Percentiles rank a stretch among this genome's conserved stretches.
Conservation (phyloP, 768 basidiomycete species). For the Russula ochroleuca region DNA sequence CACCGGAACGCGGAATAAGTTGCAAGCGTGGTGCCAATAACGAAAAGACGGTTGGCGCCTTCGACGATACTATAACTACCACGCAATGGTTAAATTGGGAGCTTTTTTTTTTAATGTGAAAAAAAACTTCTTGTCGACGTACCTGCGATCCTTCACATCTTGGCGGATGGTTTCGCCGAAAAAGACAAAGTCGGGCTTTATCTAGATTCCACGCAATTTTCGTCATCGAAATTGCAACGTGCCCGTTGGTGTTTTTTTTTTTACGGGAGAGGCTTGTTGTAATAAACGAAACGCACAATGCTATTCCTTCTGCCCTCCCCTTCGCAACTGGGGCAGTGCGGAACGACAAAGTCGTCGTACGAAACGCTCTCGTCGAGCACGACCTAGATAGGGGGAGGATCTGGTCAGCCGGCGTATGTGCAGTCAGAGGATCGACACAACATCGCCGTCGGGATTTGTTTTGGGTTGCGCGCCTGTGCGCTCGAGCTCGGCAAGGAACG, state of each 20-base stretch:
- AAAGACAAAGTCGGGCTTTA: constrained; percentile 81
- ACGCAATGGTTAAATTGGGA: constrained; percentile 1
- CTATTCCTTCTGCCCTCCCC: constrained; percentile 52
- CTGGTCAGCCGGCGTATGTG: background rate
- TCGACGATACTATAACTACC: constrained; percentile 56
- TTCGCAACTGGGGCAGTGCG: constrained; percentile 68
- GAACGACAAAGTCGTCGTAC: constrained; percentile 75
- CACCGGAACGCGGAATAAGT: constrained; percentile 91
- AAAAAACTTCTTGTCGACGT: constrained; percentile 13
- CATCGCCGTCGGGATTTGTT: constrained; percentile 94
- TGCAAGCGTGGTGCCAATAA: constrained; percentile 87
- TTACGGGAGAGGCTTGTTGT: too few species aligned
- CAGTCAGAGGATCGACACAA: constrained; percentile 35
- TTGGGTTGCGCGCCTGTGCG: constrained; percentile 54
- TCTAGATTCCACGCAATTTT: constrained; percentile 36
- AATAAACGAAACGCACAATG: constrained; percentile 42
- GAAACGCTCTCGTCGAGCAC: constrained; percentile 68
- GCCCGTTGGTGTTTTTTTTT: constrained; percentile 23
- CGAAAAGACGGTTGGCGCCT: constrained; percentile 59
- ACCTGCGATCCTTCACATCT: constrained; percentile 68
- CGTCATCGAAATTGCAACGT: background rate
- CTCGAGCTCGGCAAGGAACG: constrained; percentile 61
- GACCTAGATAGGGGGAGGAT: constrained; percentile 45
- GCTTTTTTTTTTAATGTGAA: background rate
- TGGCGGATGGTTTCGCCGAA: constrained; percentile 85